A percentile compares a stretch with the other conserved stretches of the same genome.
Conservation (phyloP, 2,329 filamentous ascomycete species). For the Venturia effusa region DNA sequence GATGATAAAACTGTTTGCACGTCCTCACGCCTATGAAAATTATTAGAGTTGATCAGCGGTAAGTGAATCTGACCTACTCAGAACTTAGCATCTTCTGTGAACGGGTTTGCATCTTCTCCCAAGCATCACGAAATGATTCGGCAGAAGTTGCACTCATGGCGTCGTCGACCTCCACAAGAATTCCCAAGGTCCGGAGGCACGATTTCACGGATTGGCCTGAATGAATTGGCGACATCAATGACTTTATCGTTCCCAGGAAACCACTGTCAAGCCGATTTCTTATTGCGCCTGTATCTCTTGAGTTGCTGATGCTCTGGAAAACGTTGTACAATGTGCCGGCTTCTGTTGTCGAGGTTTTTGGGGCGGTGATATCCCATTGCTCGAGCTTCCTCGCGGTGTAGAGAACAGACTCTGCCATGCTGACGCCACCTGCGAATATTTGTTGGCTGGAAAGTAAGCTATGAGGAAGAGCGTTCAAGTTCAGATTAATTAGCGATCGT, state of each 20-base stretch:
- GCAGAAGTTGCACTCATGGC: conserved; percentile 51
- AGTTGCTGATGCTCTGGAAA: conserved; percentile 67
- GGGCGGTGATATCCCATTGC: conserved; percentile 81
- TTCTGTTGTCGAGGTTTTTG: conserved; percentile 49
- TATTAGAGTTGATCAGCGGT: not conserved
- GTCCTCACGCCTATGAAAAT: conserved; percentile 39
- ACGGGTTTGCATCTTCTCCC: conserved; percentile 53
- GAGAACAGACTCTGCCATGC: conserved; percentile 61
- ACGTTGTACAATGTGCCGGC: conserved; percentile 65
- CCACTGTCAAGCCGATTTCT: conserved; percentile 51
- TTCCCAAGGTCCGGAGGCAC: conserved; percentile 53
- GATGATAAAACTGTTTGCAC: conserved; percentile 72
- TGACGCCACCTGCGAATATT: conserved; percentile 44
- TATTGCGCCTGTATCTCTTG: conserved; percentile 44
- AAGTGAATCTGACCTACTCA: conserved; percentile 42
- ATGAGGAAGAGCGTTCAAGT: conserved; percentile 76
- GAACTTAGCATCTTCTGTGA: conserved; percentile 74
- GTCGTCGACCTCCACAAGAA: conserved; percentile 73
- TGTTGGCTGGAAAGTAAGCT: conserved; percentile 62
- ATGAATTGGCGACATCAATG: conserved; percentile 41
- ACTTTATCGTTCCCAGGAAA: conserved; percentile 40
- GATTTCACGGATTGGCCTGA: conserved; percentile 43
- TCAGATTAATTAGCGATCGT: conserved; percentile 66
- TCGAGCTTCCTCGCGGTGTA: conserved; percentile 72
- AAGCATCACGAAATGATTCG: conserved; percentile 49